Conservation (phyloP, 2,329 filamentous ascomycete species). For the Phyllosticta paracitricarpa region DNA sequence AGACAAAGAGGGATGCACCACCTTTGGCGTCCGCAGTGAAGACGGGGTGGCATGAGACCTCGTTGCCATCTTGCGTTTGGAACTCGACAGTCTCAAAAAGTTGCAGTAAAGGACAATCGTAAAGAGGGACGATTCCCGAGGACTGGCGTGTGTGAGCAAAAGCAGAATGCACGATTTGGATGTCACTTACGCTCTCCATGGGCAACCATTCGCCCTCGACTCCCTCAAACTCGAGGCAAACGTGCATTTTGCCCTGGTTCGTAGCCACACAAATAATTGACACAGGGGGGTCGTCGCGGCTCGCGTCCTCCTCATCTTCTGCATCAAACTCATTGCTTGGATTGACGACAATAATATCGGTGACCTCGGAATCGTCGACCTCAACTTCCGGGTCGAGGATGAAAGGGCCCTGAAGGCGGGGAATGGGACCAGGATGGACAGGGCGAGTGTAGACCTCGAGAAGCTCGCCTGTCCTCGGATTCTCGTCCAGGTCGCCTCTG, state of each 20-base stretch:
- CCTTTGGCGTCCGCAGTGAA: constrained; percentile 48
- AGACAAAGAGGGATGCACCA: constrained; percentile 50
- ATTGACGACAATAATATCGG: constrained; percentile 50
- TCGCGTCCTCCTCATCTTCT: constrained; percentile 37
- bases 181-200: constrained; percentile 21
- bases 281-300: constrained; percentile 40
- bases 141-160: constrained; percentile 1
- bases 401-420: constrained; percentile 54
- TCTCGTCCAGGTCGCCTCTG: constrained; percentile 36
- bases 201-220: constrained; percentile 56
- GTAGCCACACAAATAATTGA: constrained; percentile 50
- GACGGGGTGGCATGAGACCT: constrained; percentile 36
- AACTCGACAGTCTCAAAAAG: constrained; percentile 34
- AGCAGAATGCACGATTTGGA: not conserved
- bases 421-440: constrained; percentile 42
- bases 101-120: constrained; percentile 17
- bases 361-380: constrained; percentile 45
- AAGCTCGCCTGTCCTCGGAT: constrained; percentile 38
- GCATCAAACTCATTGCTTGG: constrained; percentile 33
- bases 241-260: constrained; percentile 44
- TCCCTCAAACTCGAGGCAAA: constrained; percentile 52
- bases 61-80: constrained; percentile 15
- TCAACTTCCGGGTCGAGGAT: constrained; percentile 40
- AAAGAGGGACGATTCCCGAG: constrained; percentile 13
- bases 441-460: constrained; percentile 49